A percentile compares a stretch with the other conserved stretches of the same genome.
Conservation (phyloP, 192 early-diverging fungal genomes). For the Coemansia erecta region DNA sequence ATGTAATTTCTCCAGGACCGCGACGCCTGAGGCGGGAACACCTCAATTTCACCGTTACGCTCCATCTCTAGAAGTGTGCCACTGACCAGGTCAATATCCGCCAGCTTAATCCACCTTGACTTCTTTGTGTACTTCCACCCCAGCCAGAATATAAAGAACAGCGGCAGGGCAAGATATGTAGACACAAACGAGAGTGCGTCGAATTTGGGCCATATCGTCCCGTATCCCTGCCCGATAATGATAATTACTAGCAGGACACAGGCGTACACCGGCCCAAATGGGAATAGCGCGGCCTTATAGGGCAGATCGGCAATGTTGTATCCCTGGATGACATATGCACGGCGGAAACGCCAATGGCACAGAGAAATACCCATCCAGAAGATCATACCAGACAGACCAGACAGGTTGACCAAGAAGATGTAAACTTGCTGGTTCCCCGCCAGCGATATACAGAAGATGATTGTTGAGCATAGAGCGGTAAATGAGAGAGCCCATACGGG, state of each 20-base stretch:
- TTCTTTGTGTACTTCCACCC: slow-evolving; percentile 61
- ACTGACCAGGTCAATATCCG: slow-evolving; percentile 61
- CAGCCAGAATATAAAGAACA: slow-evolving; percentile 65
- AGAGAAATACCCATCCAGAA: slow-evolving; percentile 83
- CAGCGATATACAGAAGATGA: slow-evolving; percentile 62
- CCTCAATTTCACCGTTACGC: slow-evolving; percentile 31
- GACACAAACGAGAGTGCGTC: slow-evolving; percentile 56
- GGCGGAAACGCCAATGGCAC: slow-evolving; percentile 82
- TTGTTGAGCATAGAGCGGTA: slow-evolving; percentile 63
- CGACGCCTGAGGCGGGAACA: slow-evolving; percentile 13
- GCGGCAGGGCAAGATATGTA: slow-evolving; percentile 61
- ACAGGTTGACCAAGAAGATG: slow-evolving; percentile 63
- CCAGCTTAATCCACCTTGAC: slow-evolving; percentile 61
- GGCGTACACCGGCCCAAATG: slow-evolving; percentile 69
- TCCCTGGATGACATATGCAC: slow-evolving; percentile 70
- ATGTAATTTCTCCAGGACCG: slow-evolving; percentile 25
- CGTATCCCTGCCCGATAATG: slow-evolving; percentile 59
- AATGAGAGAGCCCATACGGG: slow-evolving; percentile 50
- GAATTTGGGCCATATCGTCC: slow-evolving; percentile 56
- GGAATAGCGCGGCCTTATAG: slow-evolving; percentile 73
- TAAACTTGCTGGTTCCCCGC: slow-evolving; percentile 73
- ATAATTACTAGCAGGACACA: slow-evolving; percentile 63
- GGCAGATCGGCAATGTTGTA: slow-evolving; percentile 64
- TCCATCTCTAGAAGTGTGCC: slow-evolving; percentile 44
- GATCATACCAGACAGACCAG: slow-evolving; percentile 77